Percentiles rank a stretch among this genome's conserved stretches.
phyloP scores from a whole-genome alignment of 176 grass and related monocot genomes.

The Bonia amplexicaulis region DNA sequence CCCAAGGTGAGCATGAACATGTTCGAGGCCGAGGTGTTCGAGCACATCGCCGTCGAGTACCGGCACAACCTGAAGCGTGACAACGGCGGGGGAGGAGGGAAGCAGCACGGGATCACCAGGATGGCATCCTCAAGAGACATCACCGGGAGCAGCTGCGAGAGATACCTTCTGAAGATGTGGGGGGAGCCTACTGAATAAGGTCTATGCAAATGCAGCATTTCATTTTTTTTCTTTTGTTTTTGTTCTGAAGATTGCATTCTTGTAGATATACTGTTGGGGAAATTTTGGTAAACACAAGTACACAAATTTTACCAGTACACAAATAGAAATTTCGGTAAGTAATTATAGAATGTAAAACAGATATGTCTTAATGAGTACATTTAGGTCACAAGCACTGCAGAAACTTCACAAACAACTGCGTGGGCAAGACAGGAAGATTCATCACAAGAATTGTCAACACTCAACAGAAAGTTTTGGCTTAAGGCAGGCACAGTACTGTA shows the following conservation, averaged over 20 bases:
- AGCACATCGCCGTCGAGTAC: constrained; percentile 80
- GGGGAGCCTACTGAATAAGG: constrained; percentile 40
- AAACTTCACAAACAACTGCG: not conserved
- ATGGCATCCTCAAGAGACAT: constrained; percentile 56
- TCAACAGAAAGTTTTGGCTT: not conserved
- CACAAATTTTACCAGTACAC: not conserved
- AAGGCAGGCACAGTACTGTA: not conserved
- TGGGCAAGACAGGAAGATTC: not conserved
- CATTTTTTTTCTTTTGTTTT: not conserved
- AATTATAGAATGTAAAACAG: not conserved
- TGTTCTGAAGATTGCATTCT: not conserved
- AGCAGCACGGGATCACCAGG: not conserved
- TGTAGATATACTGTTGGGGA: not conserved
- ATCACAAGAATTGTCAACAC: not conserved
- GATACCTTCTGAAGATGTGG: constrained; percentile 80
- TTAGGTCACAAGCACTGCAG: not conserved
- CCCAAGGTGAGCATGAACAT: constrained; percentile 74
- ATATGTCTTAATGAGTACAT: not conserved
- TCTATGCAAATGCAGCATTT: not conserved
- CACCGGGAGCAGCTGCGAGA: constrained; percentile 52
- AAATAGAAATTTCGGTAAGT: not conserved
- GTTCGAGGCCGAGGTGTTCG: constrained; percentile 87
- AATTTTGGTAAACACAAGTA: not conserved
- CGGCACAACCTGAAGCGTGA: constrained; percentile 67
- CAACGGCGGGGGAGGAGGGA: not conserved